Conservation (phyloP, 1,284 basidiomycete species). For the Cryptococcus sp. region DNA sequence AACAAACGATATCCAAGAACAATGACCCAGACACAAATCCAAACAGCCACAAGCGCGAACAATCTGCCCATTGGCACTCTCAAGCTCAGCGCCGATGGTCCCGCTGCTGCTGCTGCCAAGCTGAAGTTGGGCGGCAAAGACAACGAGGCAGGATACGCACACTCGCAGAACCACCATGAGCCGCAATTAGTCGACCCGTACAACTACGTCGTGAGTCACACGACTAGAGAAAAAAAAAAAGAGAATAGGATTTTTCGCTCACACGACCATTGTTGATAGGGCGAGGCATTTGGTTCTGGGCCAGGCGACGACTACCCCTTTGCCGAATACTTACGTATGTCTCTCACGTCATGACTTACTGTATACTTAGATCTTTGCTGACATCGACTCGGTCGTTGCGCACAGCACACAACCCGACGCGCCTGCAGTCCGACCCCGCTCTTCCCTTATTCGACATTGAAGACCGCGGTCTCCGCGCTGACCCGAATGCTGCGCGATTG, state of each 20-base stretch:
- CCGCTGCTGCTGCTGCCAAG: not conserved
- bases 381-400: no score
- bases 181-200: conserved; percentile 42
- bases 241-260: no score
- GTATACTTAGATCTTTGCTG: no score
- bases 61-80: not conserved
- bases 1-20: not conserved
- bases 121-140: not conserved
- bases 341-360: no score
- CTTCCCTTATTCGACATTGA: conserved; percentile 61
- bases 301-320: conserved; percentile 35
- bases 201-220: conserved; percentile 44
- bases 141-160: not conserved
- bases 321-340: conserved; percentile 42
- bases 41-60: not conserved
- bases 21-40: not conserved
- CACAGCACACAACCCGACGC: conserved; percentile 39
- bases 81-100: conserved; percentile 1
- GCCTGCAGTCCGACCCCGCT: conserved; percentile 38
- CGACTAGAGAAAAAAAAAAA: not conserved
- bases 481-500: conserved; percentile 44
- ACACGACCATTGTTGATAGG: conserved; percentile 16
- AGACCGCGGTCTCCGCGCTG: conserved; percentile 63
- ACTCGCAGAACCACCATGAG: not conserved
- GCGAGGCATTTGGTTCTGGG: conserved; percentile 40